Percentiles rank a stretch among this genome's conserved stretches.
phyloP scores from a whole-genome alignment of 345 rosid species.

The Hibiscus trionum region DNA sequence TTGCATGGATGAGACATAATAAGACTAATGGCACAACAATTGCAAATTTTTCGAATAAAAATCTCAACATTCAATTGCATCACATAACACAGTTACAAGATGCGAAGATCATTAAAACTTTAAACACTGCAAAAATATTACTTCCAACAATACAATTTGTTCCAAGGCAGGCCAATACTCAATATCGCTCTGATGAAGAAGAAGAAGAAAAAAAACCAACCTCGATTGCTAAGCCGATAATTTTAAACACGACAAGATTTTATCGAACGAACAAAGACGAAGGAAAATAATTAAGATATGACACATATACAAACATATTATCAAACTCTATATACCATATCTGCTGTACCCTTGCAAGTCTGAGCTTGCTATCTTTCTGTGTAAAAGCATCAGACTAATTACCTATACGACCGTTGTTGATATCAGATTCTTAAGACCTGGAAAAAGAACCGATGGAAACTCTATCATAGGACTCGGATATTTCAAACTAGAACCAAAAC shows the following conservation, averaged over 20 bases:
- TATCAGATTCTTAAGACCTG: constrained; percentile 11
- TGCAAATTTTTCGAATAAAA: background rate
- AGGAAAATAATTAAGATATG: no score
- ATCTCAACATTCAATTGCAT: background rate
- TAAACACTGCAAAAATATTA: no score
- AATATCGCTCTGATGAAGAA: no score
- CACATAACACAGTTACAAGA: background rate
- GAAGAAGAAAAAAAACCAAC: no score
- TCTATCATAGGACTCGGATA: constrained; percentile 13
- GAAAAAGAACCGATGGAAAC: background rate
- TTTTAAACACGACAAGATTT: no score
- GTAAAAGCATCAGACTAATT: background rate
- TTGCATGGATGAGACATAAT: background rate
- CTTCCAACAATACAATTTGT: no score
- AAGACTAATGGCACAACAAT: background rate
- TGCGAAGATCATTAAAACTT: no score
- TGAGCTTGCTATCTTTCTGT: background rate
- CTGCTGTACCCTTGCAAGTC: background rate
- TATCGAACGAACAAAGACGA: no score
- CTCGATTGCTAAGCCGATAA: no score
- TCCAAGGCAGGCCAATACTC: no score
- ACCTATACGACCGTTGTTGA: constrained; percentile 11
- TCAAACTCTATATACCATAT: background rate
- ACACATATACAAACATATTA: background rate
- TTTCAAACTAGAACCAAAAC: constrained; percentile 20